Evolutionary conservation across 345 rosid genomes (phyloP), one percentile per base, ranked within the genome.

Genomic region (Kernera saxatilis): DNA sequence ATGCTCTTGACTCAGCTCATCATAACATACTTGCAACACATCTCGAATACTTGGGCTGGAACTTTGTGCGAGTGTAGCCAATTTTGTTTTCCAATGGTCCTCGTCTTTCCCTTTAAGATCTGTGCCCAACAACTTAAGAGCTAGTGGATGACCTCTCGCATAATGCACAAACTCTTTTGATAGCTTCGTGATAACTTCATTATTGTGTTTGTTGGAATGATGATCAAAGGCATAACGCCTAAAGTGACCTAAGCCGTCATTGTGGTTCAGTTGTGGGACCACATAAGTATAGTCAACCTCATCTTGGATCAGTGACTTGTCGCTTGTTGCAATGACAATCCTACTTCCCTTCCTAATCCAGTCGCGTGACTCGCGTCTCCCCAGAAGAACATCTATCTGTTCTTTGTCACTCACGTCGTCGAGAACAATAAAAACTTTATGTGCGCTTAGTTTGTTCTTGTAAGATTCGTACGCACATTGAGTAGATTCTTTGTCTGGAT

Each of bases 131-230:
- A 78, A 55, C 62, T 62, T 67, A 1, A 83, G 72, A 18, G 79
- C 81, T n/a, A 81, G 18, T 1, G 81, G 86, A 27, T 72, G 26
- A 0, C 86, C 84, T 21, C 61, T 5, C 6, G 50, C 75, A 41
- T 65, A 65, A 26, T 33, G 13, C 3, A 72, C 52, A 11, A 76
- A 57, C 5, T 8, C 40, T 1, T 58, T 43, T 1, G 81, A 60
- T 0, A 78, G 27, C 65, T 55, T 32, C 53, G 13, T 21, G n/a
- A n/a, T n/a, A n/a, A n/a, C n/a, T n/a, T n/a, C n/a, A n/a, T n/a
- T n/a, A n/a, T n/a, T n/a, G n/a, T n/a, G n/a, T n/a, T n/a, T n/a
- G n/a, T n/a, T n/a, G n/a, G n/a, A n/a, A n/a, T n/a, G n/a, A n/a
- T n/a, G n/a, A n/a, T n/a, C n/a, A n/a, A n/a, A n/a, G n/a, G n/a